Base-by-base conservation (phyloP, 306 rosid species). In the Corylus americana region DNA sequence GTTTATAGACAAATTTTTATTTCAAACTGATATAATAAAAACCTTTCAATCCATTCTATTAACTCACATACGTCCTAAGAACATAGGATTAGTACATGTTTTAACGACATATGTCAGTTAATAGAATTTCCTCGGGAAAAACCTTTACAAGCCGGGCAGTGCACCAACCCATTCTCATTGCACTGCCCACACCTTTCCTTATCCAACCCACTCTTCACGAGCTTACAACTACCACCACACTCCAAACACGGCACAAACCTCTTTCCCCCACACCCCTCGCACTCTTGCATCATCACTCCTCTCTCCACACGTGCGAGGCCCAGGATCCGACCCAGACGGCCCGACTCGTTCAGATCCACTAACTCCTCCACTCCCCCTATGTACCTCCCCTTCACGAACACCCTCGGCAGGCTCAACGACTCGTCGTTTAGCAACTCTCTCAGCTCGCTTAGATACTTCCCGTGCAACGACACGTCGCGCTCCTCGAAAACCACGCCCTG, bases 381-480 rank as follows among this genome's bases (percentile, higher is more conserved):
- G 17, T 91, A 88, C 85, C 93, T 91, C 5, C 98, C 97, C 84
- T 92, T 94, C 75, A 94, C 88, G 44, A 92, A 94, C 77, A 94
- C 86, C 73, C 89, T 80, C 7, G 98, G 98, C 31, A 92, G 82
- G 3, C 44, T 71, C 35, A 72, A 73, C 7, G 55, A 88, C 35
- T 81, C 96, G 5, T 83, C 88, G 27, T 49, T 12, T 12, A 84
- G 1, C 44, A 94, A 8, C n/a, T 81, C 91, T 82, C 86, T 92
- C 69, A 92, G 35, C 82, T 94, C 97, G 42, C 64, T 79, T 74
- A 87, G 72, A 27, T 88, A 94, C 84, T 74, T 93, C 0, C 90
- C 92, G 74, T 94, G 97, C 3, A 94, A 71, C 39, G 98, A 78
- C 83, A 94, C 98, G 91, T 94, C 97, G 3, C 98, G 74, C 93